Evolutionary conservation across 1,284 basidiomycete genomes (phyloP), one percentile per base, ranked within the genome.

Genomic region (Cryptococcus sp.): DNA sequence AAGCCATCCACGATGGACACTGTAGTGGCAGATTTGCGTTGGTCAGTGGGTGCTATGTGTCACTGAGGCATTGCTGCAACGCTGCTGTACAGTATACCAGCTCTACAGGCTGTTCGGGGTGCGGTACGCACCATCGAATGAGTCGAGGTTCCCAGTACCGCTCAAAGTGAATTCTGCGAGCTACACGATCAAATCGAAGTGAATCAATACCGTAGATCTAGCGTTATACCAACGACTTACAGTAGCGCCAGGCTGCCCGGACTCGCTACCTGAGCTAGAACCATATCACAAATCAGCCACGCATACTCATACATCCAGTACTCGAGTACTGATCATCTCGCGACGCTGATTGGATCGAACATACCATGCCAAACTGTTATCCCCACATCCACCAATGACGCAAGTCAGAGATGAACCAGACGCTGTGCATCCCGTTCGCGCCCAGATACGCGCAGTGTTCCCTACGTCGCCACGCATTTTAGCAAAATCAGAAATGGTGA

Each of bases 1-100:
- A 64, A 70, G 40, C 66, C 66, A 25, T 69, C 64, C 2, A 67
- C 64, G 48, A 69, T 69, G 4, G 68, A 69, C 11, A 70, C 63
- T 69, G 53, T 10, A 41, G 20, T n/a, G 23, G 2, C 3, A 20
- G 30, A 7, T 6, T 7, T 10, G 3, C 35, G 30, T 10, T 25
- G 22, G 3, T 38, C 25, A 19, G 40, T 11, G 23, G 23, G 49
- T n/a, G n/a, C n/a, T n/a, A n/a, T n/a, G n/a, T 20, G 6, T 43
- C 38, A 13, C 4, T 50, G 25, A 25, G 25, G 25, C 25, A 25
- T 25, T 25, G 25, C 25, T 25, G 25, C 25, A 25, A 25, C 6
- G 25, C 25, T 25, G 25, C 25, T 25, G 25, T 3, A 25, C 3
- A 35, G 25, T 3, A 25, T 11, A 35, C n/a, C 13, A 39, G 7